Evolutionary conservation across 768 basidiomycete species (phyloP).

Genomic region (Pholiota molesta): DNA sequence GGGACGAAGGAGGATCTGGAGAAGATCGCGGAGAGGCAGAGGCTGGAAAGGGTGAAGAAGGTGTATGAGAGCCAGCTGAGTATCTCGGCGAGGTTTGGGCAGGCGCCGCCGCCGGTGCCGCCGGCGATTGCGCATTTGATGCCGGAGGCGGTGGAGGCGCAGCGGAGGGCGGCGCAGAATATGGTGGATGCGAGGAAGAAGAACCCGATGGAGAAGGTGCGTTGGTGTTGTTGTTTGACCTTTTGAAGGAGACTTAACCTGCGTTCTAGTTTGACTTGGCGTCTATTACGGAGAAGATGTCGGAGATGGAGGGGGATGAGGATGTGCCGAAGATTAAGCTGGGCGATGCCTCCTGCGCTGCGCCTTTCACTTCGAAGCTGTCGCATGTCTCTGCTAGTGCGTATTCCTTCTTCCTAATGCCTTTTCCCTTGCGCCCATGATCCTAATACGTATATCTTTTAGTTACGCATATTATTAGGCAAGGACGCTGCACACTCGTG

Average conservation of each 20-base stretch:
- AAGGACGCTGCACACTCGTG: constrained; percentile 97
- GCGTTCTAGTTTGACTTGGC: constrained; percentile 41
- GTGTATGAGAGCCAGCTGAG: constrained; percentile 96
- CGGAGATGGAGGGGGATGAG: constrained; percentile 93
- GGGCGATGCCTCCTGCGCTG: constrained; percentile 98
- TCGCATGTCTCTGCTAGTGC: constrained; percentile 95
- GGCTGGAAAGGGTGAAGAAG: constrained; percentile 89
- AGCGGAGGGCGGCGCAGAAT: constrained; percentile 75
- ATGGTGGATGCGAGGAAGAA: constrained; percentile 66
- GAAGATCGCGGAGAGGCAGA: constrained; percentile 92
- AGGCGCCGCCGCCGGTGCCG: constrained; percentile 93
- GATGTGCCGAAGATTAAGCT: constrained; percentile 98
- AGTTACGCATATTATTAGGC: constrained; percentile 98
- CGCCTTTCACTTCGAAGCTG: constrained; percentile 97
- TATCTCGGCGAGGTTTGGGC: constrained; percentile 87
- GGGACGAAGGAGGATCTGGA: constrained; percentile 90
- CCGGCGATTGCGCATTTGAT: constrained; percentile 83
- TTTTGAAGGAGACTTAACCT: constrained; percentile 2
- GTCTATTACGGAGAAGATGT: constrained; percentile 45
- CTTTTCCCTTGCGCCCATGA: neutral
- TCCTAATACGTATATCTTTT: constrained; percentile 4
- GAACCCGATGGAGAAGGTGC: constrained; percentile 92
- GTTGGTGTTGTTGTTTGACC: too few species aligned
- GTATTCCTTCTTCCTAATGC: constrained; percentile 32
- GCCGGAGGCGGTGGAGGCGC: constrained; percentile 90